Base-by-base conservation (phyloP, 352 stramenopile genomes). In the Globisporangium solare region DNA sequence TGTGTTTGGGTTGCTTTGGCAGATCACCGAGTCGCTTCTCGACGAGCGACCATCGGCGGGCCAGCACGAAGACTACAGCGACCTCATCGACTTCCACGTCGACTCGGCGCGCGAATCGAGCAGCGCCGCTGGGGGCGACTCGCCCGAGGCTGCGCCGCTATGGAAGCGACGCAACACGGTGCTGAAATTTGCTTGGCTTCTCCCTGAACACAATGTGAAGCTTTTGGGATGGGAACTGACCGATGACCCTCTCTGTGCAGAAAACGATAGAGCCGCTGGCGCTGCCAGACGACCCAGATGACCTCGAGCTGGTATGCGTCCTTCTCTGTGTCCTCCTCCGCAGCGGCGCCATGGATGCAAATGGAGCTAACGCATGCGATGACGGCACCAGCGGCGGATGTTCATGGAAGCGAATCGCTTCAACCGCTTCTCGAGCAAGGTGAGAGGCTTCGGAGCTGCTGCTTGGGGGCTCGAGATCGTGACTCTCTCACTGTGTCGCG, bases 21-120 rank as follows among this genome's bases (percentile, higher is more conserved):
- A 89, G 77, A 90, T 90, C 58, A 90, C 80, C 2, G 76, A 90
- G 52, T 76, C 68, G 58, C 58, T 90, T 51, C 58, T 90, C 3
- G 68, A 86, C 31, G 74, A 88, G 27, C 27, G 10, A n/a, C 68
- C 69, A 0, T 67, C 75, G 11, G 60, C 74, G 10, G 51, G 71
- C 15, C 61, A 81, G 17, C 50, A 59, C 14, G 78, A 87, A 1
- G 78, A 88, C 45, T 90, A 88, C 27, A 74, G 60, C 12, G 50
- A 88, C 45, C 53, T 90, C 24, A 88, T 88, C 60, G 80, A 90
- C 49, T 82, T 61, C 24, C 76, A 90, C 37, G 64, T 90, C 8
- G 76, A 88, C 40, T 88, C 79, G 27, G 73, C 79, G 11, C 68
- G 79, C 6, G 69, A 73, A 14, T 69, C 51, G 60, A 77, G 22